Evolutionary conservation across 176 grass and related monocot species (phyloP).

Genomic region (Oryza meyeriana): DNA sequence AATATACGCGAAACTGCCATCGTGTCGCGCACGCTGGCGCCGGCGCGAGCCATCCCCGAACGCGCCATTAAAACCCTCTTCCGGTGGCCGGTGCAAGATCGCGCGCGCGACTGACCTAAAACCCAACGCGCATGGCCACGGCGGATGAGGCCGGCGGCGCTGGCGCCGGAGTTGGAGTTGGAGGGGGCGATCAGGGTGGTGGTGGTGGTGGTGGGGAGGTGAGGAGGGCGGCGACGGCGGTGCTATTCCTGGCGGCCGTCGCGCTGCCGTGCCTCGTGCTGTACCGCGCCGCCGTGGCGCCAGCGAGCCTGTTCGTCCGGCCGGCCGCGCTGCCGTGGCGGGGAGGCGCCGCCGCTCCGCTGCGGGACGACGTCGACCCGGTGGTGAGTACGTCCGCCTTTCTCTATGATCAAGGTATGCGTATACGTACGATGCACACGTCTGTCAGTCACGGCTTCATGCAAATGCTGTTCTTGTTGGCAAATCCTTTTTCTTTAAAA

Average conservation of each 20-base stretch:
- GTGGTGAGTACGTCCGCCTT: not conserved
- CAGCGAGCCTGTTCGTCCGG: not conserved
- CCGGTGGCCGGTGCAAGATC: not conserved
- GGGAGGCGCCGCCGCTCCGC: not conserved
- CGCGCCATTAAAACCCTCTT: not conserved
- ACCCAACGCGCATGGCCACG: not conserved
- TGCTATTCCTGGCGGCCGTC: conserved; percentile 51
- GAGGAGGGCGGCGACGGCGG: conserved; percentile 21
- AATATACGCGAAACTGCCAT: not conserved
- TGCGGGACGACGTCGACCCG: not conserved
- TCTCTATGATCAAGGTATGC: not conserved
- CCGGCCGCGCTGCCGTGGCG: conserved; percentile 9
- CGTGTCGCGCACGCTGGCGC: not conserved
- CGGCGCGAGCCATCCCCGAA: not conserved
- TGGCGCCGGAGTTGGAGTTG: not conserved
- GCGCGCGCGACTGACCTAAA: no score
- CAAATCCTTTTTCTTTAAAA: not conserved
- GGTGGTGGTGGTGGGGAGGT: not conserved
- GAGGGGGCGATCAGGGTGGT: not conserved
- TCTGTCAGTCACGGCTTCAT: no score
- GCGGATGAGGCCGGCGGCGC: not conserved
- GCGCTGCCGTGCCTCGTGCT: conserved; percentile 44
- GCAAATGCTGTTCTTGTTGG: no score
- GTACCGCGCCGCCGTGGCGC: conserved; percentile 40
- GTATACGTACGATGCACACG: no score